Conservation (phyloP, 495 filamentous ascomycete species). For the Penicillium canariense region DNA sequence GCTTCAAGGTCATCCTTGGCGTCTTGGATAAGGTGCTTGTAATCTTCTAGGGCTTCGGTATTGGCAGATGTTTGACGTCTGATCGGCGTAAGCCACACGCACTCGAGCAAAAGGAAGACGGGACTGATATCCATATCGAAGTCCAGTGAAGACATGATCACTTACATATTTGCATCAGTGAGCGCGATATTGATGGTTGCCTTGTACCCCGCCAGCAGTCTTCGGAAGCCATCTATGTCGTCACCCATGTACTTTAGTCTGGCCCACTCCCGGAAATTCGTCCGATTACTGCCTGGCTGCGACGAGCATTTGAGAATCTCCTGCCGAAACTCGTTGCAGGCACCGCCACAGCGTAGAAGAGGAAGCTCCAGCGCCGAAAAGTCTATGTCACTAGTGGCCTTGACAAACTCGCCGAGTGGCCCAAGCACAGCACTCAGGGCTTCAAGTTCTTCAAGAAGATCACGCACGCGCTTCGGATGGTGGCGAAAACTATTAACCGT, state of each 20-base stretch:
- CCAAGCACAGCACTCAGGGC: constrained; percentile 36
- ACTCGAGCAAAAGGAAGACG: no score
- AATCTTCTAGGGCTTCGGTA: constrained; percentile 28
- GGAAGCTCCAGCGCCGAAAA: constrained; percentile 22
- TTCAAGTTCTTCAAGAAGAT: constrained; percentile 41
- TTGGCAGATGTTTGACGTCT: constrained; percentile 28
- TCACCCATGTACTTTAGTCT: constrained; percentile 30
- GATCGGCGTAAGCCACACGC: no score
- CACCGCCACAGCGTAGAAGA: constrained; percentile 25
- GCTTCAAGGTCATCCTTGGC: constrained; percentile 39
- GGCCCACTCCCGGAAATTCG: constrained; percentile 32
- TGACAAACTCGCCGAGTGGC: constrained; percentile 31
- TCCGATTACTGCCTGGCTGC: constrained; percentile 12
- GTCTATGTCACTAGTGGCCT: constrained; percentile 10
- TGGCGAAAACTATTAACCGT: constrained; percentile 40
- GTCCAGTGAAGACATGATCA: not conserved
- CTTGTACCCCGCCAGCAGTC: constrained; percentile 39
- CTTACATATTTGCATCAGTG: constrained; percentile 39
- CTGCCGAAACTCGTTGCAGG: constrained; percentile 27
- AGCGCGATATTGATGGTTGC: constrained; percentile 41
- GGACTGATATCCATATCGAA: not conserved
- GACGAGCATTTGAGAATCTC: constrained; percentile 21
- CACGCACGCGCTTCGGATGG: constrained; percentile 36
- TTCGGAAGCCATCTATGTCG: constrained; percentile 31
- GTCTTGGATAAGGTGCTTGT: constrained; percentile 35